These are phyloP conservation scores for Chrysosphaeria jannelii DNA, from an alignment of 2,329 filamentous ascomycete genomes.

Conservation along the genomic window DNA sequence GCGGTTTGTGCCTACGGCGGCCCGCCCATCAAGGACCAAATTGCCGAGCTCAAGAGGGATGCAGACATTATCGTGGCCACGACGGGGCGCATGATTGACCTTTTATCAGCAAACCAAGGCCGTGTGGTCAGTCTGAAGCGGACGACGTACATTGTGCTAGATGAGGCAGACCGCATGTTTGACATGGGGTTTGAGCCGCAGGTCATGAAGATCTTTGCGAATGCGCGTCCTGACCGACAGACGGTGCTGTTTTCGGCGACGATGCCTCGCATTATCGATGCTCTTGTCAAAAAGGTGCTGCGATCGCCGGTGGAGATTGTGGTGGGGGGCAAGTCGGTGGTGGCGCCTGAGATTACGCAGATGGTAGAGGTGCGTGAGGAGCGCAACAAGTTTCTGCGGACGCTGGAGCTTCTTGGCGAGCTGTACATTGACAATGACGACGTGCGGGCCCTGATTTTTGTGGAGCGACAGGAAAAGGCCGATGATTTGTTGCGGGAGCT, in stretches of 20 bases:
- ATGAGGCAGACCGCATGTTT: constrained; percentile 97
- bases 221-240: constrained; percentile 73
- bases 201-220: constrained; percentile 84
- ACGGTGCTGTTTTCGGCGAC: constrained; percentile 92
- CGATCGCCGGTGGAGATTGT: constrained; percentile 69
- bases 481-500: constrained; percentile 52
- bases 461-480: constrained; percentile 72
- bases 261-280: constrained; percentile 80
- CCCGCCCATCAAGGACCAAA: constrained; percentile 88
- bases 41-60: constrained; percentile 81
- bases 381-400: constrained; percentile 50
- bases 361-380: constrained; percentile 70
- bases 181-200: constrained; percentile 99
- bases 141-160: constrained; percentile 80
- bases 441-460: constrained; percentile 67
- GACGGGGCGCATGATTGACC: constrained; percentile 81
- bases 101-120: constrained; percentile 78
- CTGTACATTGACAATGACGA: constrained; percentile 72
- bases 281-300: constrained; percentile 64
- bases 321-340: constrained; percentile 65
- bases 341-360: constrained; percentile 78
- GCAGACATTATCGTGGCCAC: constrained; percentile 90
- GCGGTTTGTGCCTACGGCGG: constrained; percentile 86
- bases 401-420: constrained; percentile 66
- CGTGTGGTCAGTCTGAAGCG: constrained; percentile 71